Base-by-base conservation (phyloP, 352 stramenopile species). In the Globisporangium polare region DNA sequence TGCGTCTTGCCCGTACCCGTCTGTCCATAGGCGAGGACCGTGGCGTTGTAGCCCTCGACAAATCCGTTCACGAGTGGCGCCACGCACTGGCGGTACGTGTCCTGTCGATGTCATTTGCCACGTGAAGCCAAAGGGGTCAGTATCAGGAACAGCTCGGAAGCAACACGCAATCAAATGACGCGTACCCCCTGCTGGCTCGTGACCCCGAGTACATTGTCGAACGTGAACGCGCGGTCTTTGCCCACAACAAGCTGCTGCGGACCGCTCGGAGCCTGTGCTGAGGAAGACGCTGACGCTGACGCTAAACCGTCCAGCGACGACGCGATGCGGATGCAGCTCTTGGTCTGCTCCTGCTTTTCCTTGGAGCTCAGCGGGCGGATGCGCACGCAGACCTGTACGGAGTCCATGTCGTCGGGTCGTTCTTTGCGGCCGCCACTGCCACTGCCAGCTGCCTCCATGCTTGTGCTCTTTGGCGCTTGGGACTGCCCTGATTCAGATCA, bases 1-100 rank as follows among this genome's bases (percentile, higher is more conserved):
- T 97, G 95, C 0, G 96, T 99, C 71, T 99, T 99, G 47, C 96
- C 95, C 1, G 83, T 97, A 6, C 89, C 89, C 22, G 90, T 95
- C 33, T 96, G 86, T 1, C 84, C 88, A 49, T 96, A 96, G 10
- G 87, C 86, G 26, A 95, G 62, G 39, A 96, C 78, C 2, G 83
- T 91, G 26, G 85, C 85, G 54, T 94, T 94, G 65, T 94, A 94
- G 31, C 85, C 85, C 49, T 92, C 79, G 15, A 91, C 66, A 57
- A 92, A 94, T n/a, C 83, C 73, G 20, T 91, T 53, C 7, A 97
- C 74, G 10, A 97, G 64, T 27, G 82, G 72, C 5, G 63, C 72
- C 26, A 96, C 84, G 59, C 78, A 93, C 20, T 65, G 54, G 0
- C 73, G 70, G 59, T 95, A 97, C 15, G 91, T 74, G 35, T 92